These are phyloP conservation scores for Penicillium cinerascens DNA, from an alignment of 495 filamentous ascomycete genomes.

Conservation along the genomic window DNA sequence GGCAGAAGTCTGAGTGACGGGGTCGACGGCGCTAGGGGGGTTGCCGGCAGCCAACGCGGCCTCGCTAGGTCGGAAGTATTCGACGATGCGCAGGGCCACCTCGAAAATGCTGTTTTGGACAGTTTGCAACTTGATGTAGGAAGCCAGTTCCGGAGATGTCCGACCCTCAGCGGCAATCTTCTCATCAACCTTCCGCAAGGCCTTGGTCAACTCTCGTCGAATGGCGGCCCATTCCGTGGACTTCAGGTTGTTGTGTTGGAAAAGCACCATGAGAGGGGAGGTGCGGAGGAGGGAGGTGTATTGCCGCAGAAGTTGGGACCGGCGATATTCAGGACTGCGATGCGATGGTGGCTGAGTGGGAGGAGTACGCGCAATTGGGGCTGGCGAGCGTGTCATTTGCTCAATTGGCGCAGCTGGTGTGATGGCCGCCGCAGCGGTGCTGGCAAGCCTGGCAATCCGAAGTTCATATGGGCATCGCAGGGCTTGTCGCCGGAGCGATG, in stretches of 20 bases:
- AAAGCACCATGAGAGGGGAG: conserved; percentile 81
- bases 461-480: conserved; percentile 36
- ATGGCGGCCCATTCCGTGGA: conserved; percentile 83
- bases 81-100: conserved; percentile 75
- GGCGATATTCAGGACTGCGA: conserved; percentile 78
- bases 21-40: conserved; percentile 38
- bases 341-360: conserved; percentile 84
- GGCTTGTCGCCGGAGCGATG: conserved; percentile 33
- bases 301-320: conserved; percentile 89
- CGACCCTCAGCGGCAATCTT: conserved; percentile 46
- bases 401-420: conserved; percentile 50
- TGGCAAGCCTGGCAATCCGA: conserved; percentile 30
- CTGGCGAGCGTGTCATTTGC: conserved; percentile 51
- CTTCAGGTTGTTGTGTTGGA: conserved; percentile 96
- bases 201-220: conserved; percentile 71
- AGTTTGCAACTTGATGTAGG: conserved; percentile 69
- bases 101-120: conserved; percentile 87
- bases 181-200: conserved; percentile 64
- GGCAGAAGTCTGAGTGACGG: conserved; percentile 41
- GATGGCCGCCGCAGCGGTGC: conserved; percentile 39
- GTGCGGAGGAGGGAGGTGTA: conserved; percentile 93
- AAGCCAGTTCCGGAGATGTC: conserved; percentile 41
- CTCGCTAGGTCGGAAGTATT: conserved; percentile 69
- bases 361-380: conserved; percentile 54
- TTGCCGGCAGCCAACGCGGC: conserved; percentile 26